Conservation (phyloP, 164 flowering plant species). For the Aristolochia contorta region DNA sequence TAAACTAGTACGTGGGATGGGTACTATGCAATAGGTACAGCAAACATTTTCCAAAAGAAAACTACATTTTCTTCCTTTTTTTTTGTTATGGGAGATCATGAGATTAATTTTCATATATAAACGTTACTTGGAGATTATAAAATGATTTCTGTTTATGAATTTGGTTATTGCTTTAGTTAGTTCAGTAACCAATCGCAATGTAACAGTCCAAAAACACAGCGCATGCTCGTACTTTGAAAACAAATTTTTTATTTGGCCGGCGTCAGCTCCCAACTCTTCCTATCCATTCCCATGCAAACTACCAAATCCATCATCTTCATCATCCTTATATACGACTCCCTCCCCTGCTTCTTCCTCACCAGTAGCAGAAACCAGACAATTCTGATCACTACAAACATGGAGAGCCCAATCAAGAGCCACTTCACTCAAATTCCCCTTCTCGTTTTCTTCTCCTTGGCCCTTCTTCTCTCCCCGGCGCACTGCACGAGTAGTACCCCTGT, state of each 20-base stretch:
- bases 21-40: too few relatives aligned
- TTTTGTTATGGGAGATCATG: too few relatives aligned
- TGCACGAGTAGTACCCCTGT: too few relatives aligned
- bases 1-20: too few relatives aligned
- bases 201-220: neutral
- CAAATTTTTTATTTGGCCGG: neutral
- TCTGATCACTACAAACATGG: constrained; percentile 5
- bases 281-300: constrained; percentile 6
- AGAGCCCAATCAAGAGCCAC: constrained; percentile 3
- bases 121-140: too few relatives aligned
- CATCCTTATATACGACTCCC: constrained; percentile 2
- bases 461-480: constrained; percentile 14
- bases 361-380: neutral
- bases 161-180: neutral
- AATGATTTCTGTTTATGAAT: too few relatives aligned
- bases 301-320: constrained; percentile 8
- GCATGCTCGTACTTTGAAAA: neutral
- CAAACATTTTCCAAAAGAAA: too few relatives aligned
- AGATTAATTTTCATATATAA: too few relatives aligned
- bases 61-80: too few relatives aligned
- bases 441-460: constrained; percentile 13
- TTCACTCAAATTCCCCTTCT: constrained; percentile 6
- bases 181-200: neutral
- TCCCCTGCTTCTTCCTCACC: neutral
- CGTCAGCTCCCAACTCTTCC: constrained; percentile 6